Conservation (phyloP, 352 stramenopile genomes). For the Globisporangium orthogonon region DNA sequence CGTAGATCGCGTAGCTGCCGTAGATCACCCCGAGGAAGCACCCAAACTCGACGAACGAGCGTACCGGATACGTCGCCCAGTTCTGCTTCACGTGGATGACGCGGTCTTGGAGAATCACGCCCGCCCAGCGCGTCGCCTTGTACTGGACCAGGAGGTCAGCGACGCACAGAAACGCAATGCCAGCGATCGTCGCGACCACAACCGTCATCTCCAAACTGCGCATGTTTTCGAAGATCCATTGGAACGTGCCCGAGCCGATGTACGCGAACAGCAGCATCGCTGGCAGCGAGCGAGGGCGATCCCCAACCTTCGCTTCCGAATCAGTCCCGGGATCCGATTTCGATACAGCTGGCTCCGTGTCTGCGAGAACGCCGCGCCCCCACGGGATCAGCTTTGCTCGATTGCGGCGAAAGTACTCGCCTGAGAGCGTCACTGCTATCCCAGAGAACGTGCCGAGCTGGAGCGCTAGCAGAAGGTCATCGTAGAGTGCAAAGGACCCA, state of each 20-base stretch:
- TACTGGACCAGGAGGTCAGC: constrained; percentile 59
- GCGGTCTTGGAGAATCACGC: constrained; percentile 79
- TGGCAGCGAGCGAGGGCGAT: constrained; percentile 25
- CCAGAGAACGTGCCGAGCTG: constrained; percentile 81
- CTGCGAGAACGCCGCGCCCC: constrained; percentile 14
- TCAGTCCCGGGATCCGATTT: constrained; percentile 6
- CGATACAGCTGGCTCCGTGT: background rate
- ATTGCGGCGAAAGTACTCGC: constrained; percentile 70
- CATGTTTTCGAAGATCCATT: constrained; percentile 88
- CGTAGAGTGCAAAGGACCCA: constrained; percentile 76
- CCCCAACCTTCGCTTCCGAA: constrained; percentile 6
- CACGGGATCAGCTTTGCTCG: constrained; percentile 48
- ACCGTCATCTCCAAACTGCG: constrained; percentile 79
- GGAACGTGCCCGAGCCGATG: constrained; percentile 79
- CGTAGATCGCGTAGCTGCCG: constrained; percentile 80
- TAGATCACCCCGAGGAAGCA: constrained; percentile 88
- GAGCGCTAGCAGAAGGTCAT: constrained; percentile 70
- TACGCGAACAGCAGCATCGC: constrained; percentile 81
- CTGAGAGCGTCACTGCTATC: constrained; percentile 71
- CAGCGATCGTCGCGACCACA: constrained; percentile 64
- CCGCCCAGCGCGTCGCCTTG: constrained; percentile 55
- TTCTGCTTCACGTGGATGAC: constrained; percentile 71
- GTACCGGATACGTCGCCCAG: constrained; percentile 68
- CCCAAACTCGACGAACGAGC: constrained; percentile 79
- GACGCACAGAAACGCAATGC: constrained; percentile 80